These are phyloP conservation scores for Magnusiomyces tetraspermus DNA, from an alignment of 1,139 yeast genomes.

Conservation along the genomic window DNA sequence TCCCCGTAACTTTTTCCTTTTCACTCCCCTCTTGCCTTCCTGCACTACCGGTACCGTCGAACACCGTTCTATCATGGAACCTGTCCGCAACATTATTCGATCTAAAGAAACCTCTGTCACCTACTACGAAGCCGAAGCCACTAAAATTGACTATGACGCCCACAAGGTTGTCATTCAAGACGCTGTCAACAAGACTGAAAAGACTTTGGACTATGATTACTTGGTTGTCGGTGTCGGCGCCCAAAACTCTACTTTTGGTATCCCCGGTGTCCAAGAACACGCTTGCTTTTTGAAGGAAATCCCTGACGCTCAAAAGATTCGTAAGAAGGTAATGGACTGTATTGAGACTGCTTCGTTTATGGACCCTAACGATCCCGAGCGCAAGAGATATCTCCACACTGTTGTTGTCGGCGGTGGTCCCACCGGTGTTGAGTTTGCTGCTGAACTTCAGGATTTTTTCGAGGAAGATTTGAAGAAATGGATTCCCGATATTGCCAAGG, in stretches of 20 bases:
- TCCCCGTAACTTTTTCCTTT: constrained; percentile 88
- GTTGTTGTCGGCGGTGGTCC: constrained; percentile 96
- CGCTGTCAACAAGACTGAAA: constrained; percentile 26
- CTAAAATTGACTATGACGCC: constrained; percentile 60
- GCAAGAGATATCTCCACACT: constrained; percentile 69
- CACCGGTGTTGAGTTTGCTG: constrained; percentile 94
- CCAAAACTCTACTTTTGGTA: constrained; percentile 83
- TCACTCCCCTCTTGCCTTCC: constrained; percentile 88
- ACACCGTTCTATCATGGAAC: constrained; percentile 80
- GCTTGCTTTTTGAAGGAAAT: constrained; percentile 82
- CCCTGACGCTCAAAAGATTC: constrained; percentile 67
- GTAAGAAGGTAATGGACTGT: constrained; percentile 67
- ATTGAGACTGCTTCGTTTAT: constrained; percentile 76
- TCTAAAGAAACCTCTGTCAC: constrained; percentile 68
- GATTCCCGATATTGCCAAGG: constrained; percentile 79
- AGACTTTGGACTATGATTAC: constrained; percentile 52
- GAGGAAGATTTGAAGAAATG: constrained; percentile 82
- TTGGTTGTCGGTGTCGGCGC: constrained; percentile 88
- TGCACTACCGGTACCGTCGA: constrained; percentile 92
- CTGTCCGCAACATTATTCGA: constrained; percentile 66
- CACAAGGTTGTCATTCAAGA: constrained; percentile 51
- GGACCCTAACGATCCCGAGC: constrained; percentile 64
- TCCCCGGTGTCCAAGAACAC: constrained; percentile 84
- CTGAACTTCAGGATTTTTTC: constrained; percentile 87
- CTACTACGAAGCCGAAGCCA: constrained; percentile 87